phyloP scores from a whole-genome alignment of 768 basidiomycete species.

The Steccherinum ochraceum region DNA sequence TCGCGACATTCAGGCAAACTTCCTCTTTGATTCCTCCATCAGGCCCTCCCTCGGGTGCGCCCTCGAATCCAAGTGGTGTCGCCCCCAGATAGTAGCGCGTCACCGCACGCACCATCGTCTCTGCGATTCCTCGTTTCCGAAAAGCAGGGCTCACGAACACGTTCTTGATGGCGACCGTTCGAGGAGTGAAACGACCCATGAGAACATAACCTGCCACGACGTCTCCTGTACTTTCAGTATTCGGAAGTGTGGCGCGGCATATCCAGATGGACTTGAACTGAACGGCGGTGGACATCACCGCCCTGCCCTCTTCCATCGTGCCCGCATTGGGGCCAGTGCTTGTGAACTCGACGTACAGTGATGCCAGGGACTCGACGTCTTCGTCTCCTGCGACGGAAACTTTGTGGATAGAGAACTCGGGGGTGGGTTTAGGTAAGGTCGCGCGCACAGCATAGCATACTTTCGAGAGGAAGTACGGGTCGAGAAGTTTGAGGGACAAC shows the following conservation, averaged over 20 bases:
- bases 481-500: neutral
- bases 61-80: conserved; percentile 4
- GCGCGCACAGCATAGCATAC: conserved; percentile 9
- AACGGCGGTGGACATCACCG: neutral
- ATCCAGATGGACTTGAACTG: conserved; percentile 4
- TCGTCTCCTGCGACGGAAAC: conserved; percentile 2
- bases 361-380: conserved; percentile 7
- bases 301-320: conserved; percentile 1
- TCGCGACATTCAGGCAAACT: conserved; percentile 8
- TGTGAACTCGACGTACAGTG: conserved; percentile 8
- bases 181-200: conserved; percentile 10
- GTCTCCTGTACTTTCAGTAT: too few species aligned
- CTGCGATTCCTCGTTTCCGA: conserved; percentile 15
- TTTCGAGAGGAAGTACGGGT: neutral
- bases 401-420: neutral
- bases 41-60: conserved; percentile 1
- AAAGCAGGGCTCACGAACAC: conserved; percentile 13
- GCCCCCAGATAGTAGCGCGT: conserved; percentile 15
- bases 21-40: conserved; percentile 8
- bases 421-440: conserved; percentile 6
- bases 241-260: conserved; percentile 1
- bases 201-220: conserved; percentile 8
- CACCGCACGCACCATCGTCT: conserved; percentile 12
- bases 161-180: conserved; percentile 15
- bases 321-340: neutral